Percentiles rank a stretch among this genome's conserved stretches.
phyloP scores from a whole-genome alignment of 306 rosid species.

The Dryas alaskensis region DNA sequence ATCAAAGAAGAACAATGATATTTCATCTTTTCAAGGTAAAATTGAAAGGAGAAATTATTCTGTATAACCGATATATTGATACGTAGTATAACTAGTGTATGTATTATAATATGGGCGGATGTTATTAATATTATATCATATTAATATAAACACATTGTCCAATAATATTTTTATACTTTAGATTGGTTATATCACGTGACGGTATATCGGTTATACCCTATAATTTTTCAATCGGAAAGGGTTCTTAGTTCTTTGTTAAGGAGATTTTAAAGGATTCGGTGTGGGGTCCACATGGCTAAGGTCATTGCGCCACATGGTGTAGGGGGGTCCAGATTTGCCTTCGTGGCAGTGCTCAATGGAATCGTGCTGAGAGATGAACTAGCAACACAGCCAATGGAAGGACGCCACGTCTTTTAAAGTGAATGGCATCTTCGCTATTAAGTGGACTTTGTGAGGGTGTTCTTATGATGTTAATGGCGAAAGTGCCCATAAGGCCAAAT shows the following conservation, averaged over 20 bases:
- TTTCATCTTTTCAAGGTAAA: neutral
- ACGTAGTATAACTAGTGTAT: too few species aligned
- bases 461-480: neutral
- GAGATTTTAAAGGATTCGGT: slow-evolving; percentile 33
- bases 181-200: too few species aligned
- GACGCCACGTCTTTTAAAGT: neutral
- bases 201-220: too few species aligned
- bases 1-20: neutral
- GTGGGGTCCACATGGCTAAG: slow-evolving; percentile 26
- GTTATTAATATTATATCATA: too few species aligned
- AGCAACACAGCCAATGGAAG: neutral
- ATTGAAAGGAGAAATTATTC: neutral
- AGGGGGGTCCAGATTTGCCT: neutral
- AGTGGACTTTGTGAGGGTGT: neutral
- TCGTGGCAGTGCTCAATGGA: neutral
- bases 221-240: too few species aligned
- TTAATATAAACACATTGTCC: too few species aligned
- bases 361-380: neutral
- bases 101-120: too few species aligned
- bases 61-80: too few species aligned
- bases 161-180: too few species aligned
- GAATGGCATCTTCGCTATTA: neutral
- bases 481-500: neutral
- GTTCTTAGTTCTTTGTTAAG: neutral
- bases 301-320: neutral